These are phyloP conservation scores for Wakefieldia striispora DNA, from an alignment of 768 basidiomycete species.

Conservation along the genomic window DNA sequence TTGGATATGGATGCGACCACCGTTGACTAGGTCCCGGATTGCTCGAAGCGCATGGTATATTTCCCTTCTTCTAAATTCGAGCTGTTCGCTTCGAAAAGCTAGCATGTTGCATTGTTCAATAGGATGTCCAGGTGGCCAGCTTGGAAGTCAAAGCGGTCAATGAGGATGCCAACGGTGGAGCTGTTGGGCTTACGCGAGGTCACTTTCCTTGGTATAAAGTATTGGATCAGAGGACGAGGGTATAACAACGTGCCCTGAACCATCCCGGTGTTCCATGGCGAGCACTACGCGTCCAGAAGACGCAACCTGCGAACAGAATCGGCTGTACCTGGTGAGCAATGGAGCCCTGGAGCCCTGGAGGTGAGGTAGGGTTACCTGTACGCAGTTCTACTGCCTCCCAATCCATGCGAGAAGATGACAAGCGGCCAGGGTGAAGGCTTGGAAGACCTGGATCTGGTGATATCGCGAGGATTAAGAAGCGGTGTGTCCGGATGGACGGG, in stretches of 20 bases:
- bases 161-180: not conserved
- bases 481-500: conserved; percentile 57
- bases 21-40: conserved; percentile 52
- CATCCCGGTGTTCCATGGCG: conserved; percentile 83
- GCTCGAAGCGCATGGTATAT: conserved; percentile 61
- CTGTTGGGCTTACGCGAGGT: conserved; percentile 47
- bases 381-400: conserved; percentile 68
- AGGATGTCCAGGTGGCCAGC: conserved; percentile 25
- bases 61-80: conserved; percentile 67
- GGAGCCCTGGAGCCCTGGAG: not conserved
- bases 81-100: conserved; percentile 65
- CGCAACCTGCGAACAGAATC: conserved; percentile 71
- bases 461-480: conserved; percentile 36
- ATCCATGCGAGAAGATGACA: conserved; percentile 82
- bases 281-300: conserved; percentile 79
- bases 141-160: conserved; percentile 4
- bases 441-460: not conserved
- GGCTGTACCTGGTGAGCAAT: conserved; percentile 37
- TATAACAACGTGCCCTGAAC: conserved; percentile 57
- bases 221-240: conserved; percentile 32
- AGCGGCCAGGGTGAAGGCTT: conserved; percentile 60
- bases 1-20: conserved; percentile 21
- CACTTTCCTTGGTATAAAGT: conserved; percentile 55
- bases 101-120: conserved; percentile 29
- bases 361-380: conserved; percentile 48